Base-by-base conservation (phyloP, 352 stramenopile species). In the Phytophthora vignae region DNA sequence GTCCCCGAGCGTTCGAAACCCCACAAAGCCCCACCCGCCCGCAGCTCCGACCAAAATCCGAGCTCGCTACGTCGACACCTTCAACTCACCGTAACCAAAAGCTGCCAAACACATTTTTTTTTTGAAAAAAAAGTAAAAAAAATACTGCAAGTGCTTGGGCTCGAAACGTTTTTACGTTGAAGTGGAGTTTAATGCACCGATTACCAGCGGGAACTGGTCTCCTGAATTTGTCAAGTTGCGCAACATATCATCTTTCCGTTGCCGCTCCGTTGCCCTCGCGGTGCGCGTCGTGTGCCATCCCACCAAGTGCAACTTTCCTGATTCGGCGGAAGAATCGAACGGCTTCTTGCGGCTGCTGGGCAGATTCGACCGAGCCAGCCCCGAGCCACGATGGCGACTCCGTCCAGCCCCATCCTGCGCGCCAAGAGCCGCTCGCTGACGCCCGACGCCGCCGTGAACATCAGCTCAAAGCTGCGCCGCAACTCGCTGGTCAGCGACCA, bases 401-500 rank as follows among this genome's bases (percentile, higher is more conserved):
- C 78, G 25, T 79, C 69, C 48, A 83, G 78, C 61, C 73, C 78
- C 8, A 42, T 68, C 12, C 25, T 74, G 15, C 60, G 40, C 48
- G 36, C 29, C 5, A 60, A 60, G 49, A 67, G 60, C 25, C 65
- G 61, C 36, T 60, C 57, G 10, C 42, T 71, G 33, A 71, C 69
- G 42, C 53, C 65, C 17, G 59, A 73, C 17, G 62, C 56, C 17
- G 38, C 55, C 53, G 73, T 81, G 52, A 81, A 81, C 55, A 79
- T 79, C 50, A 69, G 58, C 77, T 73, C 73, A 14, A 74, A 71
- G 25, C 33, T 79, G 59, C 78, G 78, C n/a, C 81, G 78, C 62
- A 88, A 88, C 65, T 88, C 81, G 46, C 70, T 88, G 14, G 78
- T 88, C n/a, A 86, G 71, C 56, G 81, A 85, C 49, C 82, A 79